Percentiles rank a stretch among this genome's conserved stretches.
phyloP scores from a whole-genome alignment of 1,284 basidiomycete species.

The Coriolopsis trogii region DNA sequence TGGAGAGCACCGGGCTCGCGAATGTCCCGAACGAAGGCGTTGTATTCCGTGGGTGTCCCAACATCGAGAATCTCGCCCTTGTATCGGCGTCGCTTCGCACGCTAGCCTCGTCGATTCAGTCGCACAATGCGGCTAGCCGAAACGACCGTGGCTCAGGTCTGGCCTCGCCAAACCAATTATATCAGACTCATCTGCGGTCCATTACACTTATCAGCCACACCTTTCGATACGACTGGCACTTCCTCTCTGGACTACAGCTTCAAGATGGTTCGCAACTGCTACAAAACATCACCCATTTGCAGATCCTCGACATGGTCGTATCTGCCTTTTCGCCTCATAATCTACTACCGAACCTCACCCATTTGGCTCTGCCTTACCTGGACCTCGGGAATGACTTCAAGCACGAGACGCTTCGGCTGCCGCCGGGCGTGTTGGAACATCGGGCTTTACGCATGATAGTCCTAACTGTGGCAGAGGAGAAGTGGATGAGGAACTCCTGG shows the following conservation, averaged over 20 bases:
- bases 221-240: slow-evolving; percentile 30
- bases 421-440: slow-evolving; percentile 24
- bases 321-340: slow-evolving; percentile 29
- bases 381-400: slow-evolving; percentile 26
- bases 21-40: slow-evolving; percentile 24
- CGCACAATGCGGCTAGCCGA: slow-evolving; percentile 3
- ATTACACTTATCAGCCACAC: slow-evolving; percentile 31
- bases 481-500: slow-evolving; percentile 28
- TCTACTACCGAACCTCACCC: slow-evolving; percentile 31
- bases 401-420: slow-evolving; percentile 22
- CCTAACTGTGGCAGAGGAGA: slow-evolving; percentile 28
- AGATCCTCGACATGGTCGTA: slow-evolving; percentile 28
- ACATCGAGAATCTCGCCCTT: slow-evolving; percentile 30
- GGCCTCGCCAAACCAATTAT: too few relatives aligned
- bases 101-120: slow-evolving; percentile 21
- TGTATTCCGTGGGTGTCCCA: slow-evolving; percentile 25
- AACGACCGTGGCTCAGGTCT: background rate
- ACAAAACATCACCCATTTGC: slow-evolving; percentile 32
- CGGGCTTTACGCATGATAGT: slow-evolving; percentile 28
- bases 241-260: slow-evolving; percentile 22
- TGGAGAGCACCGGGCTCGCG: slow-evolving; percentile 27
- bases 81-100: slow-evolving; percentile 26
- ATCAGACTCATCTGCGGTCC: slow-evolving; percentile 17
- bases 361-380: slow-evolving; percentile 32
- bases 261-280: slow-evolving; percentile 19